Evolutionary conservation across 768 basidiomycete species (phyloP).

Genomic region (Podaxis sp.): DNA sequence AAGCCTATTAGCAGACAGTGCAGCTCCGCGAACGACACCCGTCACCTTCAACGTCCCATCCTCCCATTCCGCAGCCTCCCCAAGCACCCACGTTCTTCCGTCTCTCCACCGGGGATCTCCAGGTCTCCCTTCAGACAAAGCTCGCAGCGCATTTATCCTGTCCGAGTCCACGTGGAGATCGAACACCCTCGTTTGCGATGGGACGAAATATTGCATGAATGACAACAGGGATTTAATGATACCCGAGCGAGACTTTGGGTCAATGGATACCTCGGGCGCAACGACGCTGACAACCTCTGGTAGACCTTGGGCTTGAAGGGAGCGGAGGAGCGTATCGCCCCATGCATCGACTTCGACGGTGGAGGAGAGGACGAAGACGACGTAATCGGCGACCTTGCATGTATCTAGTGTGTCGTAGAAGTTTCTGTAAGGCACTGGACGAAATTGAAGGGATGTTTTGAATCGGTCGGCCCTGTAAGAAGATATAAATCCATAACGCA

Average conservation of each 20-base stretch:
- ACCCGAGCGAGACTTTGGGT: constrained; percentile 60
- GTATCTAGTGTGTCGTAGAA: constrained; percentile 82
- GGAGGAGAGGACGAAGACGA: constrained; percentile 81
- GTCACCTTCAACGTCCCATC: constrained; percentile 68
- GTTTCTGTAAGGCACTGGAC: constrained; percentile 67
- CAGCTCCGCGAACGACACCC: constrained; percentile 79
- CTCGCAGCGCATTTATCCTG: constrained; percentile 66
- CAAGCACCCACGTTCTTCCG: constrained; percentile 73
- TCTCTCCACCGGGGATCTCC: constrained; percentile 80
- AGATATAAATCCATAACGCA: constrained; percentile 7
- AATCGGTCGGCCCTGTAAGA: constrained; percentile 75
- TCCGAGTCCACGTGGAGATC: constrained; percentile 69
- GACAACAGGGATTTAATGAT: constrained; percentile 88
- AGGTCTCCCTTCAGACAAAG: constrained; percentile 84
- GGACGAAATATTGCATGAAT: constrained; percentile 94
- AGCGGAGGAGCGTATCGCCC: constrained; percentile 87
- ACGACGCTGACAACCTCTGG: constrained; percentile 80
- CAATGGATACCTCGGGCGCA: constrained; percentile 49
- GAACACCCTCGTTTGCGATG: constrained; percentile 71
- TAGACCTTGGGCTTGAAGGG: constrained; percentile 87
- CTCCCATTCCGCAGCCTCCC: constrained; percentile 60
- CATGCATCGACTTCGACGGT: constrained; percentile 77
- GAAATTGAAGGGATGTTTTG: constrained; percentile 88
- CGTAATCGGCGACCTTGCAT: constrained; percentile 87
- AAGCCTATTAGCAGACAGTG: constrained; percentile 78